Conservation (phyloP, 1,139 yeast genomes). For the Magnusiomyces tetraspermus region DNA sequence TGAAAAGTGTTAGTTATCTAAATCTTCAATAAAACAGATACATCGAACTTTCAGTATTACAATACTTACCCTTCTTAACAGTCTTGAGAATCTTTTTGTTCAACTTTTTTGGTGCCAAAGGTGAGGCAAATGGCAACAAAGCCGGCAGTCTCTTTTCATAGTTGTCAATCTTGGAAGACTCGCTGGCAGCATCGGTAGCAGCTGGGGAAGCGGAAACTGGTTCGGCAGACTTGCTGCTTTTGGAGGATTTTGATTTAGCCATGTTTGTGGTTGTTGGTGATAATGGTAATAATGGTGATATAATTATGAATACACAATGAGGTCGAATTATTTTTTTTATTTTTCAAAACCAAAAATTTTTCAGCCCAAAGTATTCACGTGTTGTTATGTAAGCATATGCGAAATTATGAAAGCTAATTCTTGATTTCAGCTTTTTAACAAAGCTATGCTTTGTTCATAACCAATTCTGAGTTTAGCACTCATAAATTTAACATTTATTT, state of each 20-base stretch:
- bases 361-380: neutral
- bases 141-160: conserved; percentile 89
- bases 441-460: no score
- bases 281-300: no score
- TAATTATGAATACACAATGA: no score
- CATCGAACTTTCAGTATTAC: neutral
- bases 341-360: no score
- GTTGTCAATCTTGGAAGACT: conserved; percentile 34
- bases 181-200: neutral
- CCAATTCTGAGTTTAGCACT: no score
- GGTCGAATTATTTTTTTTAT: neutral
- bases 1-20: no score
- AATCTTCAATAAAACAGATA: no score
- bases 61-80: conserved; percentile 54
- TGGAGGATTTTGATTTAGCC: neutral
- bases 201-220: no score
- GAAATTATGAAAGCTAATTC: neutral
- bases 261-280: no score
- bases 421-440: no score
- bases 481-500: no score
- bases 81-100: conserved; percentile 93
- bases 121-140: conserved; percentile 82
- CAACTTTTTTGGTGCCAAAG: conserved; percentile 90
- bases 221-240: neutral
- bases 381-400: neutral